Evolutionary conservation across 2,329 filamentous ascomycete genomes (phyloP).

Genomic region (Xenoacremonium recifei): DNA sequence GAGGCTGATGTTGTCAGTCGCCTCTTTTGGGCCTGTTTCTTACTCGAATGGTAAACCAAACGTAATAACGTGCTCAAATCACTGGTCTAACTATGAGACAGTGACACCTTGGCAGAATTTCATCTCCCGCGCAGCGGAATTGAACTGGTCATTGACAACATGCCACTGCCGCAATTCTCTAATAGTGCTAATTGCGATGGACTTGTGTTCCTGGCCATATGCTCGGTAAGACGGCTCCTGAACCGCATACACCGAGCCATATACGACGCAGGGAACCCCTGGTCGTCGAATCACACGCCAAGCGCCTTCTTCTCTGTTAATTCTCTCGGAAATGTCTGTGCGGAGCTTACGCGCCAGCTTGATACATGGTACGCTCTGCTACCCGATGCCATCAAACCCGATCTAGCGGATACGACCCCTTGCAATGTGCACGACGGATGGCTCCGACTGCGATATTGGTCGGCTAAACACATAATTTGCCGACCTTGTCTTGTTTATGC

Average conservation of each 20-base stretch:
- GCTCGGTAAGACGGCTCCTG: conserved; percentile 20
- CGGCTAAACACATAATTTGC: conserved; percentile 16
- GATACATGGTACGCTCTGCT: conserved; percentile 24
- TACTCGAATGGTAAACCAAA: conserved; percentile 20
- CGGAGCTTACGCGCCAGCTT: conserved; percentile 21
- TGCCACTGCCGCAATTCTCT: conserved; percentile 22
- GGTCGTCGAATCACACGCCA: conserved; percentile 5
- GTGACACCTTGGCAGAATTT: conserved; percentile 23
- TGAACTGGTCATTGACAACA: conserved; percentile 22
- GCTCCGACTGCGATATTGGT: conserved; percentile 19
- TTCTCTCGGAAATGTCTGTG: conserved; percentile 17
- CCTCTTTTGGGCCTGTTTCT: conserved; percentile 24
- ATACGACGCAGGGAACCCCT: conserved; percentile 6
- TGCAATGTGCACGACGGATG: conserved; percentile 11
- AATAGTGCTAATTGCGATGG: conserved; percentile 12
- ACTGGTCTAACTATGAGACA: background rate
- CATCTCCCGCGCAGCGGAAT: conserved; percentile 25
- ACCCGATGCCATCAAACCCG: conserved; percentile 21
- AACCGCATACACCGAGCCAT: conserved; percentile 23
- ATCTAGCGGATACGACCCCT: conserved; percentile 10
- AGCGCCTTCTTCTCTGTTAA: conserved; percentile 5
- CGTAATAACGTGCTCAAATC: background rate
- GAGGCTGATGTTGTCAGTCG: conserved; percentile 16
- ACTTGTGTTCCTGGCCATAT: conserved; percentile 17
- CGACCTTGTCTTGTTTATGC: conserved; percentile 17